A percentile compares a stretch with the other conserved stretches of the same genome.
Conservation (phyloP, 305 asterid genomes). For the Solanum hybrid region DNA sequence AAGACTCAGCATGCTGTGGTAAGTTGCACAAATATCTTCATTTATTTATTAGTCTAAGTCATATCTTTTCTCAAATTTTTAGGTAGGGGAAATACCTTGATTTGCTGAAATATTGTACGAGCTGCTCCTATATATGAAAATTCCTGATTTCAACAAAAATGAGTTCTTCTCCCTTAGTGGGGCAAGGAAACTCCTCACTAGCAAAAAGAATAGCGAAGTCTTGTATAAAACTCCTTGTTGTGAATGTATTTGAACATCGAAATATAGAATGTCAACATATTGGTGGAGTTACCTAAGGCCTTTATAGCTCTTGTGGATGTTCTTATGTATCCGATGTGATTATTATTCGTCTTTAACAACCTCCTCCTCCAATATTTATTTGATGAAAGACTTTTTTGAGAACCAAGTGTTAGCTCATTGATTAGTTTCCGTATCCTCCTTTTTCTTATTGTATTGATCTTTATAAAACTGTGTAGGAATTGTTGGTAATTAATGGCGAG, state of each 20-base stretch:
- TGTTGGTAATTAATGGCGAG: neutral
- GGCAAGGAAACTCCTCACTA: neutral
- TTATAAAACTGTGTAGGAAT: neutral
- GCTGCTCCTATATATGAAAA: neutral
- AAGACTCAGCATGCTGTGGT: conserved; percentile 24
- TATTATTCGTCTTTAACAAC: neutral
- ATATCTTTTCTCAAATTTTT: neutral
- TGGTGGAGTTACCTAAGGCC: neutral
- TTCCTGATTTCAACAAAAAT: neutral
- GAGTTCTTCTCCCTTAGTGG: neutral
- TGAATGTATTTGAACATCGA: neutral
- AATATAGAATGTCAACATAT: neutral
- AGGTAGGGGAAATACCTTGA: neutral
- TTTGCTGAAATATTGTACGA: neutral
- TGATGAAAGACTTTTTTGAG: neutral
- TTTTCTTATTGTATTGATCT: neutral
- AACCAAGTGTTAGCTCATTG: neutral
- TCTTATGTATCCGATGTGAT: neutral
- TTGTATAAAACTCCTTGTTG: neutral
- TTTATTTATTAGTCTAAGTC: neutral
- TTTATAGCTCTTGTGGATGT: neutral
- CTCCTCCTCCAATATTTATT: neutral
- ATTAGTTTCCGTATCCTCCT: neutral
- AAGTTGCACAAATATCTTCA: neutral
- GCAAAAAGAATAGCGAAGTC: neutral